Percentiles rank a stretch among this genome's conserved stretches.
Evolutionary conservation across 2,329 filamentous ascomycete species (phyloP).

Genomic region (Chrysosporium keratinophilum): DNA sequence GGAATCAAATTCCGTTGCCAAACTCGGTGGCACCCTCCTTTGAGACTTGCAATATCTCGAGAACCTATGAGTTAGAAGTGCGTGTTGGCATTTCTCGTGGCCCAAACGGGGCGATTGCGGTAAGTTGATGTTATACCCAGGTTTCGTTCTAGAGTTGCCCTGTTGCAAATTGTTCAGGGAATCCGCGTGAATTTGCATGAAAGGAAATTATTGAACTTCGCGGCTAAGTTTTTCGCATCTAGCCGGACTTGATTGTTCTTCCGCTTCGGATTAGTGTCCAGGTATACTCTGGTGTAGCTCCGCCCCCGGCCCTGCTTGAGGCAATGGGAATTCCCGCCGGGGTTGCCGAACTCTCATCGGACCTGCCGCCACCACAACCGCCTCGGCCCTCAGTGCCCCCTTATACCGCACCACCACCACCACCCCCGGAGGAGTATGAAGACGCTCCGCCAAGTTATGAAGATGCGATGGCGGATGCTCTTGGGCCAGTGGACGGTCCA

Average conservation of each 20-base stretch:
- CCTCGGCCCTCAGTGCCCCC: conserved; percentile 26
- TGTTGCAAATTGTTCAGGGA: background rate
- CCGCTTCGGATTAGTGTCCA: conserved; percentile 69
- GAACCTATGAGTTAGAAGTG: conserved; percentile 74
- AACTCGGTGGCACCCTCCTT: conserved; percentile 84
- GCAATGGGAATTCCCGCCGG: conserved; percentile 41
- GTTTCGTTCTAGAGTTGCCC: background rate
- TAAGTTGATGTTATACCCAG: conserved; percentile 25
- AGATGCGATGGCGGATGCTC: conserved; percentile 72
- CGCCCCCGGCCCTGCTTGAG: conserved; percentile 64
- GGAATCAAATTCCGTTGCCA: conserved; percentile 62
- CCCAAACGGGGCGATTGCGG: conserved; percentile 43
- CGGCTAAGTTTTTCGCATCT: conserved; percentile 16
- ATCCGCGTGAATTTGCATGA: background rate
- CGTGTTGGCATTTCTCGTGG: conserved; percentile 69
- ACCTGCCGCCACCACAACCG: conserved; percentile 30
- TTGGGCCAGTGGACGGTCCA: conserved; percentile 62
- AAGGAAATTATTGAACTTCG: background rate
- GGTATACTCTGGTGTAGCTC: conserved; percentile 78
- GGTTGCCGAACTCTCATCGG: conserved; percentile 18
- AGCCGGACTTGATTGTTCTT: conserved; percentile 66
- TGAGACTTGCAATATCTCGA: conserved; percentile 73
- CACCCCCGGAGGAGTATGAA: conserved; percentile 34
- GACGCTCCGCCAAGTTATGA: conserved; percentile 93
- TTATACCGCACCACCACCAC: conserved; percentile 19